phyloP scores from a whole-genome alignment of 192 early-diverging fungal genomes.

The Dissophora ornata region DNA sequence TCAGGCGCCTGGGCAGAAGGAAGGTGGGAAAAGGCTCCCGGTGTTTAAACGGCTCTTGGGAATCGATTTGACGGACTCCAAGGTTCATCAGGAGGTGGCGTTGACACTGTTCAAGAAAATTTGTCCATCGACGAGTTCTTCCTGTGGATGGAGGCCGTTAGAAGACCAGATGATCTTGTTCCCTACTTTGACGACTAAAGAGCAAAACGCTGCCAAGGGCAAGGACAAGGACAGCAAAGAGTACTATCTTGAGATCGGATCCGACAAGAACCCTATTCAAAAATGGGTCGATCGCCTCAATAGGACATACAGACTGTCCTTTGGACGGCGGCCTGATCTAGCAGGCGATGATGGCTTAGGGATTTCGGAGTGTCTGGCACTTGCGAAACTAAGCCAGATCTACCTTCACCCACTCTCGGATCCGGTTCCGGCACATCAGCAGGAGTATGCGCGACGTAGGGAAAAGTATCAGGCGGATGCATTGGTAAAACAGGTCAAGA shows the following conservation, averaged over 20 bases:
- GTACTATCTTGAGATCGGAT: slow-evolving; percentile 3
- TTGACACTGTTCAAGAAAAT: slow-evolving; percentile 7
- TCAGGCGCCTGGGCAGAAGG: no score
- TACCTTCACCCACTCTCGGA: slow-evolving; percentile 15
- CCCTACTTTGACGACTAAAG: not conserved
- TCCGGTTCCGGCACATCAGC: not conserved
- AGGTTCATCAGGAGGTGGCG: slow-evolving; percentile 8
- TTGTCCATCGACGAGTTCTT: not conserved
- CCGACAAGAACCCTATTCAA: slow-evolving; percentile 17
- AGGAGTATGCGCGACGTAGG: not conserved
- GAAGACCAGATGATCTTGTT: not conserved
- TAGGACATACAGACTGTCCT: slow-evolving; percentile 9
- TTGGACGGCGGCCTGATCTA: slow-evolving; percentile 28
- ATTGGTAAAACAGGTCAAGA: not conserved
- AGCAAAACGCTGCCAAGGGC: not conserved
- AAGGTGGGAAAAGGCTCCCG: no score
- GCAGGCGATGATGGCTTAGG: slow-evolving; percentile 23
- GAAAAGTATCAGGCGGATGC: not conserved
- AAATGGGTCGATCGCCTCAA: slow-evolving; percentile 35
- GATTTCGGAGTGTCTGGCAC: slow-evolving; percentile 31
- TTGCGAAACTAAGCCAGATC: slow-evolving; percentile 23
- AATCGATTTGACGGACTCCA: slow-evolving; percentile 29
- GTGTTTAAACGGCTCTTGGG: slow-evolving; percentile 36
- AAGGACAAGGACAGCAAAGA: not conserved
- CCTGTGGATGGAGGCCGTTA: slow-evolving; percentile 1